phyloP scores from a whole-genome alignment of 1,284 basidiomycete genomes.

The Ceraceosorus guamensis region DNA sequence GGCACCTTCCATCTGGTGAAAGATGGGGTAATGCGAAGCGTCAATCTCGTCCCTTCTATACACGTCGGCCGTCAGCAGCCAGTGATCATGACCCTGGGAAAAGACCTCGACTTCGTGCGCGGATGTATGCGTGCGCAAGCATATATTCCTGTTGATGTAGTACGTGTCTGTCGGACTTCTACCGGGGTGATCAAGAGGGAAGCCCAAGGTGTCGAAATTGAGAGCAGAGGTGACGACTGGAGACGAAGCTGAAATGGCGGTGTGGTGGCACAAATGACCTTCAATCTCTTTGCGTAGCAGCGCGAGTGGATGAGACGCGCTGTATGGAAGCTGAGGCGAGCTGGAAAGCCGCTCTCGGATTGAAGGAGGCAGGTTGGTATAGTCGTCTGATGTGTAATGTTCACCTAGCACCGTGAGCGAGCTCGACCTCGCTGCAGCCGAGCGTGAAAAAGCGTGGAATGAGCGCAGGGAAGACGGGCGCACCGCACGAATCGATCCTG shows the following conservation, averaged over 20 bases:
- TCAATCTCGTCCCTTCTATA: conserved; percentile 98
- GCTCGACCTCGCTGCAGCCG: too few relatives aligned
- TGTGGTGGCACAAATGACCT: conserved; percentile 58
- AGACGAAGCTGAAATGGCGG: conserved; percentile 59
- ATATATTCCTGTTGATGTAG: conserved; percentile 80
- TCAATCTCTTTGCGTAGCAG: conserved; percentile 81
- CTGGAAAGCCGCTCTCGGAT: conserved; percentile 70
- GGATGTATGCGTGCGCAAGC: conserved; percentile 94
- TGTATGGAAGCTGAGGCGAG: conserved; percentile 61
- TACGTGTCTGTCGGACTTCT: conserved; percentile 84
- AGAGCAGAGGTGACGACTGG: conserved; percentile 82
- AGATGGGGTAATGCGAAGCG: conserved; percentile 90
- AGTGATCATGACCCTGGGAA: conserved; percentile 64
- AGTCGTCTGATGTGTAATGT: conserved; percentile 63
- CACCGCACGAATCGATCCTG: too few relatives aligned
- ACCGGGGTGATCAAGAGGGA: conserved; percentile 87
- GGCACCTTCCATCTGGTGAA: conserved; percentile 98
- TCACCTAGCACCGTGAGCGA: conserved; percentile 3
- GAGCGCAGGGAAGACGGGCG: too few relatives aligned
- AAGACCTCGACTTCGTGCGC: conserved; percentile 96
- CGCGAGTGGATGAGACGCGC: conserved; percentile 72
- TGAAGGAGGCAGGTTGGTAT: conserved; percentile 76
- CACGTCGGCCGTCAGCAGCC: conserved; percentile 95
- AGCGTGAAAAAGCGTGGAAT: too few relatives aligned
- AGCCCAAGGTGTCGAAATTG: conserved; percentile 96